phyloP scores from a whole-genome alignment of 805 yeast genomes.

The Candida oleophila region DNA sequence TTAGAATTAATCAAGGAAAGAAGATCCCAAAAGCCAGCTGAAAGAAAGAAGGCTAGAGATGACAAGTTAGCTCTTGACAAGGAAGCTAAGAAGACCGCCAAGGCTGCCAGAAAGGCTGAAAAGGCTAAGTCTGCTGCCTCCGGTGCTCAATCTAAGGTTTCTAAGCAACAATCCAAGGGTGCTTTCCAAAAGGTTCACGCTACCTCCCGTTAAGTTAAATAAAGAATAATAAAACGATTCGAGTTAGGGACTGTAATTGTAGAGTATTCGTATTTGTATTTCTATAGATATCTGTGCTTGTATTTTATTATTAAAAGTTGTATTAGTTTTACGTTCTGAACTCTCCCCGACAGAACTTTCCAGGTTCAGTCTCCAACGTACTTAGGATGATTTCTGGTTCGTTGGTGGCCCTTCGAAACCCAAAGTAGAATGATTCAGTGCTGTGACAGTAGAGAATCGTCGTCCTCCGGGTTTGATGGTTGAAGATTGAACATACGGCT shows the following conservation, averaged over 20 bases:
- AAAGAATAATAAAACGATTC: neutral
- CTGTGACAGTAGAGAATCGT: slow-evolving; percentile 35
- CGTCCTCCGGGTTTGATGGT: slow-evolving; percentile 7
- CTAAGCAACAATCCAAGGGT: slow-evolving; percentile 98
- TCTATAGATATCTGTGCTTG: neutral
- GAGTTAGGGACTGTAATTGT: slow-evolving; percentile 8
- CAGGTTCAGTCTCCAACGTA: slow-evolving; percentile 15
- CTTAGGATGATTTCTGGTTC: slow-evolving; percentile 25
- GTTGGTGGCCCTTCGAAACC: slow-evolving; percentile 13
- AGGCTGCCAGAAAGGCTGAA: slow-evolving; percentile 93
- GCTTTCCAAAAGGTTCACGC: slow-evolving; percentile 96
- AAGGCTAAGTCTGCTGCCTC: slow-evolving; percentile 80
- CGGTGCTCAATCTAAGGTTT: slow-evolving; percentile 66
- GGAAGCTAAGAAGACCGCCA: slow-evolving; percentile 87
- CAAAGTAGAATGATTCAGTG: slow-evolving; percentile 37
- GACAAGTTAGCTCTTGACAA: slow-evolving; percentile 80
- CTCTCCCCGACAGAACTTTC: slow-evolving; percentile 29
- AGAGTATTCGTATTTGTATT: neutral
- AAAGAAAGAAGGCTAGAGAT: slow-evolving; percentile 96
- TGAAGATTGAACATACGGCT: slow-evolving; percentile 21
- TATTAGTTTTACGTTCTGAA: slow-evolving; percentile 5
- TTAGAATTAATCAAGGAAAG: slow-evolving; percentile 97
- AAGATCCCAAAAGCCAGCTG: slow-evolving; percentile 94
- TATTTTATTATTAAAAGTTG: neutral
- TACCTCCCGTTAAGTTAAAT: slow-evolving; percentile 79